These are phyloP conservation scores for Coemansia sp. DNA, from an alignment of 192 early-diverging fungal species.

Conservation along the genomic window DNA sequence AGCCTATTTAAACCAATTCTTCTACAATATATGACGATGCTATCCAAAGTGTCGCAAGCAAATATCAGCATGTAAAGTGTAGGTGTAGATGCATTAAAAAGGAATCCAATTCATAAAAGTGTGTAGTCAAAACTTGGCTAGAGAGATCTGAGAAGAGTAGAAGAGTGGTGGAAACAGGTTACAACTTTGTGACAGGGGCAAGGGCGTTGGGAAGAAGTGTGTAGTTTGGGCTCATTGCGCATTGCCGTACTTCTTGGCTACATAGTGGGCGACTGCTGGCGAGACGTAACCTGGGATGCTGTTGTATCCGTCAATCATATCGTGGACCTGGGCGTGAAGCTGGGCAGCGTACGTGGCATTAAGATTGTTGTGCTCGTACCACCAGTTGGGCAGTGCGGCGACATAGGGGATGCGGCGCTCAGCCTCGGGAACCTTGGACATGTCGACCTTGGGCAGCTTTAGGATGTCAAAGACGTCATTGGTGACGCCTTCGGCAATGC, in stretches of 20 bases:
- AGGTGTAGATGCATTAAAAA: neutral
- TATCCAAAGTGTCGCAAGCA: neutral
- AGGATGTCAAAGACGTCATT: constrained; percentile 46
- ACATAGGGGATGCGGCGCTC: constrained; percentile 51
- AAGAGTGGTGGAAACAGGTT: neutral
- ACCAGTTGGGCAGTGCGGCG: constrained; percentile 37
- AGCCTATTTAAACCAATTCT: neutral
- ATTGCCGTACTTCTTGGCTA: constrained; percentile 44
- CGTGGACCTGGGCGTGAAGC: constrained; percentile 43
- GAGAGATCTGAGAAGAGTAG: neutral
- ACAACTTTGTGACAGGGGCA: neutral
- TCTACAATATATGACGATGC: neutral
- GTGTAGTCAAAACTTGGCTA: neutral
- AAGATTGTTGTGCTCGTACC: constrained; percentile 48
- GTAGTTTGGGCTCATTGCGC: neutral
- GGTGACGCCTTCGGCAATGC: constrained; percentile 34
- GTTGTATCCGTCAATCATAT: constrained; percentile 52
- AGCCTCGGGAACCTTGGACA: constrained; percentile 42
- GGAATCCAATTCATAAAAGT: neutral
- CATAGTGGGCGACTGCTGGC: constrained; percentile 46
- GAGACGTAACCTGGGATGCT: constrained; percentile 49
- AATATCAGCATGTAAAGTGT: neutral
- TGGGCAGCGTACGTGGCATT: constrained; percentile 47
- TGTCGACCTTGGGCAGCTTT: constrained; percentile 46
- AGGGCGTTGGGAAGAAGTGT: neutral